Conservation (phyloP, 2,329 filamentous ascomycete genomes). For the Penicillium sp. region DNA sequence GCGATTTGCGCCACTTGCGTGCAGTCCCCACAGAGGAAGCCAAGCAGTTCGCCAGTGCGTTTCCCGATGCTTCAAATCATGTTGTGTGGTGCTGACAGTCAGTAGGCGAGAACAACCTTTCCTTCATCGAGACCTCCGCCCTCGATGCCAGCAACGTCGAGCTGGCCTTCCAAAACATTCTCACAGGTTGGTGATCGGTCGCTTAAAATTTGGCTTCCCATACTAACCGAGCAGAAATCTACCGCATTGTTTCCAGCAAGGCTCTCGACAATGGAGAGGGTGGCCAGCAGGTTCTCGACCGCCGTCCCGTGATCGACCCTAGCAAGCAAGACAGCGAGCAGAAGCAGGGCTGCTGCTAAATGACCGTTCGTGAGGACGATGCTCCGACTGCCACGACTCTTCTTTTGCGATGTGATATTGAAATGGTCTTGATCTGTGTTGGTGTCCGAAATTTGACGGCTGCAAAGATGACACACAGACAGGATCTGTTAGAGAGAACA, state of each 20-base stretch:
- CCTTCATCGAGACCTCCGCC: slow-evolving; percentile 98
- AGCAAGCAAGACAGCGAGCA: slow-evolving; percentile 76
- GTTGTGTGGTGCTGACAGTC: slow-evolving; percentile 26
- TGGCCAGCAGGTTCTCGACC: slow-evolving; percentile 73
- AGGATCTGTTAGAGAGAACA: slow-evolving; percentile 32
- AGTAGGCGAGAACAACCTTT: slow-evolving; percentile 91
- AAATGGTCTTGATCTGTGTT: slow-evolving; percentile 39
- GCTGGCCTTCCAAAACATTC: slow-evolving; percentile 98
- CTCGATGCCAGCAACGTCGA: slow-evolving; percentile 99
- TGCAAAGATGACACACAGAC: slow-evolving; percentile 36
- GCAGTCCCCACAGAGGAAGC: slow-evolving; percentile 97
- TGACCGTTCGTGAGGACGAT: slow-evolving; percentile 22
- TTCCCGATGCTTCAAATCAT: background rate
- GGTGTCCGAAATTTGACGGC: slow-evolving; percentile 38
- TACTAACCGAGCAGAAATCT: slow-evolving; percentile 71
- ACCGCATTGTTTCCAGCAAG: slow-evolving; percentile 98
- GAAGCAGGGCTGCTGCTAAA: slow-evolving; percentile 57
- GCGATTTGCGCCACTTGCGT: slow-evolving; percentile 97
- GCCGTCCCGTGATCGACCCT: slow-evolving; percentile 77
- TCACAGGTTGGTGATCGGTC: slow-evolving; percentile 71
- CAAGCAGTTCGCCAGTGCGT: slow-evolving; percentile 91
- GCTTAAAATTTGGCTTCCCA: slow-evolving; percentile 2
- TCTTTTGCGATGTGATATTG: slow-evolving; percentile 42
- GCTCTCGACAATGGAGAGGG: slow-evolving; percentile 86
- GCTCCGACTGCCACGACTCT: slow-evolving; percentile 38